Evolutionary conservation across 1,139 yeast genomes (phyloP).

Genomic region (Yamadazyma dushanensis): DNA sequence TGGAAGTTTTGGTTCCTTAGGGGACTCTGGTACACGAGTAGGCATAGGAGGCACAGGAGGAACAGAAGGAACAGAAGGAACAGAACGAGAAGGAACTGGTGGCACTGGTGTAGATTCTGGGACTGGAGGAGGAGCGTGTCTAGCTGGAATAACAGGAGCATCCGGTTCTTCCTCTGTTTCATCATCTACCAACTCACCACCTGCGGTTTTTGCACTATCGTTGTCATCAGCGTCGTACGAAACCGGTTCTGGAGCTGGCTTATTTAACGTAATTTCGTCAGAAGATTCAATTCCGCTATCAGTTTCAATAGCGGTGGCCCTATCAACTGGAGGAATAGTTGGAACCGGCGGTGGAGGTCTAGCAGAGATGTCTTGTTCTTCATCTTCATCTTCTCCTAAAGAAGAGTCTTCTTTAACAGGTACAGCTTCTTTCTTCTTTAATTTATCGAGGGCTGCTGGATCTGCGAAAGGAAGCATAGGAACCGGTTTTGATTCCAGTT

Average conservation of each 20-base stretch:
- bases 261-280: constrained; percentile 9
- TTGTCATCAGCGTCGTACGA: constrained; percentile 50
- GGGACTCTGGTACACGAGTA: no score
- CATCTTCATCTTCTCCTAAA: constrained; percentile 17
- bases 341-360: constrained; percentile 16
- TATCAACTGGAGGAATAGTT: constrained; percentile 9
- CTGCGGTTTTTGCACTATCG: constrained; percentile 25
- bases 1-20: not conserved
- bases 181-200: no score
- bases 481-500: constrained; percentile 31
- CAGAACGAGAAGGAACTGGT: not conserved
- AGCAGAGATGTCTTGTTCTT: constrained; percentile 11
- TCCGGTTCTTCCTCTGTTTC: not conserved
- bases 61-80: constrained; percentile 2
- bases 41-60: constrained; percentile 3
- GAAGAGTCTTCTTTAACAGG: constrained; percentile 15
- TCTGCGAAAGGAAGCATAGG: constrained; percentile 35
- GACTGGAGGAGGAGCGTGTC: constrained; percentile 5
- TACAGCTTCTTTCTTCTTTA: constrained; percentile 6
- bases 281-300: constrained; percentile 16
- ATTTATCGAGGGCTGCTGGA: constrained; percentile 15
- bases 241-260: constrained; percentile 30
- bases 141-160: not conserved
- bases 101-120: constrained; percentile 5
- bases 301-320: constrained; percentile 19